Evolutionary conservation across 2,329 filamentous ascomycete genomes (phyloP).

Genomic region (Aspergillus novofumigatus): DNA sequence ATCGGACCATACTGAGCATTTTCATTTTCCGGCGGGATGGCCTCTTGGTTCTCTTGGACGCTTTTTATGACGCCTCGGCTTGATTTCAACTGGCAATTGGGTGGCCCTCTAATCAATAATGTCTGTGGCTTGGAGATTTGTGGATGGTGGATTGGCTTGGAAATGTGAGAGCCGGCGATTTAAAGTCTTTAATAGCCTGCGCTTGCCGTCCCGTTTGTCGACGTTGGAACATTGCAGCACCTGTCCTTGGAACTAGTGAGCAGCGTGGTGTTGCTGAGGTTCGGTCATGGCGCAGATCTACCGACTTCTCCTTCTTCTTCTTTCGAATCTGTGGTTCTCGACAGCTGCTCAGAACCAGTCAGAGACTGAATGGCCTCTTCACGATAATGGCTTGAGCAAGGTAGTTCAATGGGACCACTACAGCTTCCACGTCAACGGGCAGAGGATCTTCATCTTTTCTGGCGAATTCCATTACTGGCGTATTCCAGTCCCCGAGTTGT

Average conservation of each 20-base stretch:
- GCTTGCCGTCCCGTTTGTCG: not conserved
- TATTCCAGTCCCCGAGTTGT: conserved; percentile 48
- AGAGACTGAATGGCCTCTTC: conserved; percentile 42
- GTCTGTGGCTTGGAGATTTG: not conserved
- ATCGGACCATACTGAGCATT: not conserved
- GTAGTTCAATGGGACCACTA: conserved; percentile 52
- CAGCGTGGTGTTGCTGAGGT: not conserved
- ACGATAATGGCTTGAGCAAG: conserved; percentile 45
- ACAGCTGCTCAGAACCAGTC: conserved; percentile 12
- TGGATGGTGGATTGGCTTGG: not conserved
- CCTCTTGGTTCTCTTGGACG: not conserved
- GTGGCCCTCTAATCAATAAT: not conserved
- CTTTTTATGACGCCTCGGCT: not conserved
- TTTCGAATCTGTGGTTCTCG: conserved; percentile 10
- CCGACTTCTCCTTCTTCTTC: conserved; percentile 6
- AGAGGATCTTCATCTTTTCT: conserved; percentile 50
- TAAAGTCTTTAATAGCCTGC: not conserved
- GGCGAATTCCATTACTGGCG: conserved; percentile 55
- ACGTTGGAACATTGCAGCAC: not conserved
- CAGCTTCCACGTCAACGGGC: conserved; percentile 50
- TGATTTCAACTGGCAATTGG: not conserved
- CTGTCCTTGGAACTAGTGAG: not conserved
- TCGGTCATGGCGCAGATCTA: conserved; percentile 9
- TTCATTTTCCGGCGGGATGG: not conserved
- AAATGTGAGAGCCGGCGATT: no score